Evolutionary conservation across 2,329 filamentous ascomycete genomes (phyloP).

Genomic region (Monilinia polystroma): DNA sequence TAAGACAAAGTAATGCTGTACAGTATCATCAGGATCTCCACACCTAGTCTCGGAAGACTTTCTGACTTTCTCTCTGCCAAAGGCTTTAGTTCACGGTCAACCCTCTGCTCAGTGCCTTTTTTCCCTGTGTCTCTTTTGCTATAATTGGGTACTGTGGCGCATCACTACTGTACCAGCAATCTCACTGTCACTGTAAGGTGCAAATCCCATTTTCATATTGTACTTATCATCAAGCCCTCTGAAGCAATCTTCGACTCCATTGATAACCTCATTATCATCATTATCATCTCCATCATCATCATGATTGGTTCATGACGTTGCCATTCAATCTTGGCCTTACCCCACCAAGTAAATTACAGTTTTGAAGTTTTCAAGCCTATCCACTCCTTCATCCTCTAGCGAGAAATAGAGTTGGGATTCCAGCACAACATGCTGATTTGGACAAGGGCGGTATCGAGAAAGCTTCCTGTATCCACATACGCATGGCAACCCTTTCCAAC

Average conservation of each 20-base stretch:
- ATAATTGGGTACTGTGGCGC: too few relatives aligned
- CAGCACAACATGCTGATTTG: not conserved
- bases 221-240: too few relatives aligned
- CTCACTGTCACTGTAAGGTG: too few relatives aligned
- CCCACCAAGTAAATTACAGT: not conserved
- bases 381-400: slow-evolving; percentile 1
- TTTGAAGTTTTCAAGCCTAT: not conserved
- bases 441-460: too few relatives aligned
- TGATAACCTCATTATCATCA: not conserved
- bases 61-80: not conserved
- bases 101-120: not conserved
- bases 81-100: not conserved
- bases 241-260: too few relatives aligned
- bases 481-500: too few relatives aligned
- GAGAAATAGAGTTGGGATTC: not conserved
- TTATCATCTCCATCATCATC: not conserved
- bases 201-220: too few relatives aligned
- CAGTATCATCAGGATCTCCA: not conserved
- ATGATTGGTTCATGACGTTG: not conserved
- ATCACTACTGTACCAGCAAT: too few relatives aligned
- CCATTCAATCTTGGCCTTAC: not conserved
- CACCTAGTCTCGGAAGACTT: not conserved
- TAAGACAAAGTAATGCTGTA: not conserved
- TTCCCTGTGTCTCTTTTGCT: too few relatives aligned
- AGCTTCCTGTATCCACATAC: too few relatives aligned